Evolutionary conservation across 2,329 filamentous ascomycete species (phyloP), one percentile per base, ranked within the genome.

Genomic region (Colletotrichum sp.): DNA sequence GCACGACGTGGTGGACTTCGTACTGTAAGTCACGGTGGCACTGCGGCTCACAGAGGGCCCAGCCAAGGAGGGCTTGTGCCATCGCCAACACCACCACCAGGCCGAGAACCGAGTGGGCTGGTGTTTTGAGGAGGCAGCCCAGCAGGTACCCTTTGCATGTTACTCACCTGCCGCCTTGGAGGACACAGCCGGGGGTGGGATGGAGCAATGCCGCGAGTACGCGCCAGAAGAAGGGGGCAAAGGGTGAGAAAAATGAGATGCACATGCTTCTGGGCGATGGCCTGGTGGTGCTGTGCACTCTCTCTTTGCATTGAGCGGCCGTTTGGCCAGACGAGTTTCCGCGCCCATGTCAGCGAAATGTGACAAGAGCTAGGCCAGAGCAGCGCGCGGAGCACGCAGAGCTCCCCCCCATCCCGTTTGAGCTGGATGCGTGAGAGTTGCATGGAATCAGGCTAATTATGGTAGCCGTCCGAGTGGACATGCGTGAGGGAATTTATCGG

Each of bases 401-500:
- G 55, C 57, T 57, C 55, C n/a, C 43, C 43, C 43, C 43, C 43
- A n/a, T 51, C 71, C 61, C 27, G 27, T 54, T 70, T 62, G 43
- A 70, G 67, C 62, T 43, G 54, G 24, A n/a, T 70, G 43, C 67
- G 33, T 73, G 36, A 24, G 54, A 62, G 72, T 51, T 67, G 72
- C 72, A 71, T 58, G 68, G 57, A 51, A 63, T 64, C 72, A 72
- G 67, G 68, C 67, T 74, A 66, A 69, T 70, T 70, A 57, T 70
- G 73, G 66, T 69, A 70, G 63, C 58, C 29, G 43, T 64, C 66
- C 63, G 73, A 65, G 66, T 72, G 72, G 72, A 59, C 65, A 71
- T 71, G 64, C 34, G 55, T 72, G 74, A 76, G 74, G 74, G 72
- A 75, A 76, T 76, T 75, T 74, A 31, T 69, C 65, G 51, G 73